Evolutionary conservation across 1,139 yeast species (phyloP), one percentile per base, ranked within the genome.

Genomic region (Debaryomyces psychrophilus): DNA sequence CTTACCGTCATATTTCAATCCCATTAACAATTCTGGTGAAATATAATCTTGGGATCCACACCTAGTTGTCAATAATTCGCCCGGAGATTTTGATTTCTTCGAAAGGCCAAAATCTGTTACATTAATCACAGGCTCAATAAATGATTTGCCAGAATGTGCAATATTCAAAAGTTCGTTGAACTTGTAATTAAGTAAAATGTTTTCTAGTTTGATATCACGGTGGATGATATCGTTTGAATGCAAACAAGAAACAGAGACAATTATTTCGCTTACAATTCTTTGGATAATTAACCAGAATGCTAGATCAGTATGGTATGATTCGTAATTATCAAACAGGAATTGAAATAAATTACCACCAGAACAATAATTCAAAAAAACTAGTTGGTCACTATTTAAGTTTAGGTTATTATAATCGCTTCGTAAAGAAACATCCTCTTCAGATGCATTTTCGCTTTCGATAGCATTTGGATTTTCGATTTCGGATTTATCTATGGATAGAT

Each of bases 11-110:
- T 93, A 93, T 15, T 89, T 85, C 48, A 89, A 75, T 0, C 98
- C 98, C 83, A 93, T 82, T 35, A 93, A 70, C 29, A 93, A 70
- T 62, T 93, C 99, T 0, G 98, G 99, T 0, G 97, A 85, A 2
- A 93, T 96, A 57, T 93, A 93, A 63, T 93, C 98, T 53, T 90
- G 97, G 1, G 96, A 87, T 0, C 99, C 99, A 65, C 99, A 93
- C 48, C 98, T 69, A 0, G 98, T 92, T 2, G 86, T 76, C 25
- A 95, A 73, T 47, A 85, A 57, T 34, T 90, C 89, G 51, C 79
- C 73, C 0, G 69, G 72, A 1, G 79, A 77, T 41, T 78, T 80
- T 17, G 92, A 76, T 45, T 74, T 71, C 56, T 90, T 84, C 11
- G 96, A 86, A 23, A 93, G 75, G 0, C 99, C 99, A 66, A 93